Percentiles rank a stretch among this genome's conserved stretches.
These are phyloP conservation scores for Paramecium tetraurelia DNA, from an alignment of 73 alveolate species.

Conservation along the genomic window DNA sequence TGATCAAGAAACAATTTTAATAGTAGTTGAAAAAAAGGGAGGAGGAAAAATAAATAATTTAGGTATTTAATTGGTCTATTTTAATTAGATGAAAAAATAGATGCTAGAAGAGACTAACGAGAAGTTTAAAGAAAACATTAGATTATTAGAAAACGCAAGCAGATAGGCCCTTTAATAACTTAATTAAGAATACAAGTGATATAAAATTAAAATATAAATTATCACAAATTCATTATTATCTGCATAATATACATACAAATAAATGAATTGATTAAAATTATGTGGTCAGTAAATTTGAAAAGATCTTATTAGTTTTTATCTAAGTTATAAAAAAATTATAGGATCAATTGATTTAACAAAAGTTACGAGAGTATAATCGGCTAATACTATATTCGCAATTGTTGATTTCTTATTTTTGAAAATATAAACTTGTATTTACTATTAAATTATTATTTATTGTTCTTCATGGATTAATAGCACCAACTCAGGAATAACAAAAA, in stretches of 20 bases:
- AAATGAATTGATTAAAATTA: not conserved
- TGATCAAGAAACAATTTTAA: slow-evolving; percentile 38
- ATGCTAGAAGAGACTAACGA: slow-evolving; percentile 27
- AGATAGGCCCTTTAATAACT: not conserved
- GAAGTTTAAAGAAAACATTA: not conserved
- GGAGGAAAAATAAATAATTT: slow-evolving; percentile 22
- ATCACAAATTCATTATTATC: not conserved
- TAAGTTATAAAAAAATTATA: not conserved
- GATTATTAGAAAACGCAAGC: not conserved
- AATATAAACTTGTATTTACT: not conserved
- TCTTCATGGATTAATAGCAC: not conserved
- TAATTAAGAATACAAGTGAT: not conserved
- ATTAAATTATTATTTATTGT: not conserved
- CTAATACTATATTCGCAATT: not conserved
- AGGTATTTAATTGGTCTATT: not conserved
- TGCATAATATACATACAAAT: not conserved
- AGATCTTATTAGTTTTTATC: not conserved
- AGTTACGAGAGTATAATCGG: not conserved
- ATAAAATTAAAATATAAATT: not conserved
- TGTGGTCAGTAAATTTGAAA: not conserved
- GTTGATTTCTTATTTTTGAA: not conserved
- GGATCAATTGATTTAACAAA: not conserved
- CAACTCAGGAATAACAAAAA: not conserved
- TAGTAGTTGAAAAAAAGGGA: slow-evolving; percentile 18
- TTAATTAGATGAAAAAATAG: not conserved